Percentiles rank a stretch among this genome's conserved stretches.
Evolutionary conservation across 139 green algal genomes (phyloP).

Genomic region (Zygnema circumcarinatum): DNA sequence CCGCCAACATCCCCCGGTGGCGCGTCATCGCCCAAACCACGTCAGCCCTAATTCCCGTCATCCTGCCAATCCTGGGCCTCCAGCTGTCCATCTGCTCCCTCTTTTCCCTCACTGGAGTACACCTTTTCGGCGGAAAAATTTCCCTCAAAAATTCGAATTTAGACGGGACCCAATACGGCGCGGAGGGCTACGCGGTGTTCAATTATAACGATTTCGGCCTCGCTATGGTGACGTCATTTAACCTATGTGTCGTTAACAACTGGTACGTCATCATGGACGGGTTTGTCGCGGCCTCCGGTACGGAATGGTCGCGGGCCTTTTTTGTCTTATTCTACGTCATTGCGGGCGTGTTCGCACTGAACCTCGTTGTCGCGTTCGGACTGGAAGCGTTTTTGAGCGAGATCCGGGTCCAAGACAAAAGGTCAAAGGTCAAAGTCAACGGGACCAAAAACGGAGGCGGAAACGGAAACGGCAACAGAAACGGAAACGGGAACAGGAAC

Average conservation of each 20-base stretch:
- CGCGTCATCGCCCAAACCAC: background rate
- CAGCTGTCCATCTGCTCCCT: slow-evolving; percentile 14
- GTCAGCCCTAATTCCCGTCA: slow-evolving; percentile 10
- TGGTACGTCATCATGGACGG: slow-evolving; percentile 46
- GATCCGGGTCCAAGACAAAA: background rate
- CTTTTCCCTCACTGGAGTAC: slow-evolving; percentile 10
- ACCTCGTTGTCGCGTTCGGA: slow-evolving; percentile 28
- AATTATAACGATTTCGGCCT: slow-evolving; percentile 34
- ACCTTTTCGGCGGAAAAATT: slow-evolving; percentile 13
- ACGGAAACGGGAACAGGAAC: no score
- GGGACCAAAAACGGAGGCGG: no score
- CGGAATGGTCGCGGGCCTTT: background rate
- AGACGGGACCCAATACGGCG: background rate
- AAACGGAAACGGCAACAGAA: no score
- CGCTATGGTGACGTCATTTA: slow-evolving; percentile 21
- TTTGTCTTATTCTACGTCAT: slow-evolving; percentile 31
- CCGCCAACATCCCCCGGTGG: slow-evolving; percentile 14
- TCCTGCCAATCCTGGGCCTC: slow-evolving; percentile 37
- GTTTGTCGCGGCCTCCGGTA: background rate
- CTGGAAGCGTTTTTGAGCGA: slow-evolving; percentile 30
- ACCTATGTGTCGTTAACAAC: slow-evolving; percentile 38
- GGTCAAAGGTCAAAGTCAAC: no score
- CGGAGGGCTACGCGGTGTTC: background rate
- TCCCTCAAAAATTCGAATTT: background rate
- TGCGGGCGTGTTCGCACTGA: slow-evolving; percentile 26